Evolutionary conservation across 768 basidiomycete species (phyloP).

Genomic region (Termitomyces sp.): DNA sequence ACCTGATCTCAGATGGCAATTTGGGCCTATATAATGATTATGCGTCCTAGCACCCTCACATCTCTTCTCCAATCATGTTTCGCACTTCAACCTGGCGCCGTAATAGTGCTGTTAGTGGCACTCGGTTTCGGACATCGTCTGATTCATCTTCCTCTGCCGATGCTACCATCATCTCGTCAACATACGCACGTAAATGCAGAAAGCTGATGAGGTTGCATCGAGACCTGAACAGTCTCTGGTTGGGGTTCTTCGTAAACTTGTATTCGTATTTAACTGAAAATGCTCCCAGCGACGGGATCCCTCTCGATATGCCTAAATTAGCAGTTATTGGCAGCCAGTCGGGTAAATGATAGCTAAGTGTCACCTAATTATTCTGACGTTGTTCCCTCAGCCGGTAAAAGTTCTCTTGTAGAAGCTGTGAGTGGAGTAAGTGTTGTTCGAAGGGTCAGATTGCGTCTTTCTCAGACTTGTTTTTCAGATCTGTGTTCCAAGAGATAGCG

Average conservation of each 20-base stretch:
- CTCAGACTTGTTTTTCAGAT: slow-evolving; percentile 32
- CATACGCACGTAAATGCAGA: slow-evolving; percentile 1
- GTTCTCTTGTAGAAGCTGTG: slow-evolving; percentile 1
- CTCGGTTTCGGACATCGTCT: not conserved
- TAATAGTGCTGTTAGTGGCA: not conserved
- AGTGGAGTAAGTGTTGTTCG: not conserved
- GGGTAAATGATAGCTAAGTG: not conserved
- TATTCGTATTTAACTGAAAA: not conserved
- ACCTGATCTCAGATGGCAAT: not conserved
- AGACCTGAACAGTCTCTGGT: not conserved
- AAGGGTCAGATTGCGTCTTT: not conserved
- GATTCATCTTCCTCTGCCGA: not conserved
- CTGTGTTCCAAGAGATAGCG: slow-evolving; percentile 55
- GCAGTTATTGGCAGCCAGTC: slow-evolving; percentile 7
- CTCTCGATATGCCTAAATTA: slow-evolving; percentile 4
- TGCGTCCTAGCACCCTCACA: not conserved
- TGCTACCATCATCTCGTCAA: not conserved
- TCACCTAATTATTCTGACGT: not conserved
- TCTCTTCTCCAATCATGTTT: not conserved
- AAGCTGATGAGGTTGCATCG: slow-evolving; percentile 5
- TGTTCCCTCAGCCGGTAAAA: slow-evolving; percentile 3
- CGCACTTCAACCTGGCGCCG: not conserved
- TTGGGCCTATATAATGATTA: not conserved
- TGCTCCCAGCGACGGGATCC: not conserved
- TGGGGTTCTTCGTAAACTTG: not conserved